A percentile compares a stretch with the other conserved stretches of the same genome.
Evolutionary conservation across 2,329 filamentous ascomycete species (phyloP).

Genomic region (Fusarium sp.): DNA sequence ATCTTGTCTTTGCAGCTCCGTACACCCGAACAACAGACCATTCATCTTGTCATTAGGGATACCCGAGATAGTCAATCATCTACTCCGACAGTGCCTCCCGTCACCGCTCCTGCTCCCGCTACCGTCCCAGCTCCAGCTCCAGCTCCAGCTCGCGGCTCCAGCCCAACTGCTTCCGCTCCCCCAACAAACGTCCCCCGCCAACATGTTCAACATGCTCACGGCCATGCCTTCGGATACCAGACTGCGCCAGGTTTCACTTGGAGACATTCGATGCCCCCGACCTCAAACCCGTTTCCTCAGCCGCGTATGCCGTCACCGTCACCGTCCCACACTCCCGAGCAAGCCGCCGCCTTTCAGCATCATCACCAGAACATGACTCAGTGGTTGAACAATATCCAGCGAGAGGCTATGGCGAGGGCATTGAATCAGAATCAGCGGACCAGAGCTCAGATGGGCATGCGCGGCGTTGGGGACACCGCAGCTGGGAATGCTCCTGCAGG

Average conservation of each 20-base stretch:
- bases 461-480: slow-evolving; percentile 51
- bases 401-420: slow-evolving; percentile 56
- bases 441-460: slow-evolving; percentile 53
- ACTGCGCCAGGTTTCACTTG: slow-evolving; percentile 43
- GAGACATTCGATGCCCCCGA: slow-evolving; percentile 44
- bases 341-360: slow-evolving; percentile 47
- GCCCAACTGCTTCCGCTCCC: slow-evolving; percentile 38
- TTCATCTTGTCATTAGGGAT: slow-evolving; percentile 64
- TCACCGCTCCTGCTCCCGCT: slow-evolving; percentile 11
- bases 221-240: slow-evolving; percentile 42
- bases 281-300: slow-evolving; percentile 41
- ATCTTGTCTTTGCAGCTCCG: slow-evolving; percentile 50
- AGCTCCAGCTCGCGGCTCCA: slow-evolving; percentile 40
- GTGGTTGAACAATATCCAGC: slow-evolving; percentile 60
- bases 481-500: slow-evolving; percentile 32
- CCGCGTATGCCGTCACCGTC: slow-evolving; percentile 48
- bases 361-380: slow-evolving; percentile 57
- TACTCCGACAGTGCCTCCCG: slow-evolving; percentile 36
- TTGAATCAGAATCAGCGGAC: slow-evolving; percentile 57
- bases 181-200: slow-evolving; percentile 37
- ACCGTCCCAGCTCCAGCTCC: not conserved
- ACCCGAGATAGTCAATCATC: slow-evolving; percentile 43
- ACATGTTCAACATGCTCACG: slow-evolving; percentile 30
- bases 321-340: slow-evolving; percentile 42
- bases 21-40: slow-evolving; percentile 59